Evolutionary conservation across 495 filamentous ascomycete genomes (phyloP).

Genomic region (Xylaria curta): DNA sequence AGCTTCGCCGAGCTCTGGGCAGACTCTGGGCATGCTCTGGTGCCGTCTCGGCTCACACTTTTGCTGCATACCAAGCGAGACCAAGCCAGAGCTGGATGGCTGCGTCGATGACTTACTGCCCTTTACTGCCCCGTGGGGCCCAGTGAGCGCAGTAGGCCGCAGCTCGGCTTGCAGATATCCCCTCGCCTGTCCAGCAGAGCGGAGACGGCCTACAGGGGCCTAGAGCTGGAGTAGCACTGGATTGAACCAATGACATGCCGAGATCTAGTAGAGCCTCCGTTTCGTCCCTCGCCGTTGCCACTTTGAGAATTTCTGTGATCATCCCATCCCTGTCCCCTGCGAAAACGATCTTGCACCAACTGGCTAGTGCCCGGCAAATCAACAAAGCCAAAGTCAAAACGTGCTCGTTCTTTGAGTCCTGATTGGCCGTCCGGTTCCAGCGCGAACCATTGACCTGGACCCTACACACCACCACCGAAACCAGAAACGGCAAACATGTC

Average conservation of each 20-base stretch:
- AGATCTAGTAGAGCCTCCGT: conserved; percentile 2
- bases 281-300: conserved; percentile 15
- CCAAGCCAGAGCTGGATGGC: conserved; percentile 7
- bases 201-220: conserved; percentile 14
- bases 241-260: not conserved
- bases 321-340: not conserved
- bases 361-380: conserved; percentile 23
- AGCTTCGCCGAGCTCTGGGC: conserved; percentile 11
- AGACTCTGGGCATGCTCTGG: conserved; percentile 21
- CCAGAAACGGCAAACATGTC: not conserved
- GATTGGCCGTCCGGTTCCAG: conserved; percentile 12
- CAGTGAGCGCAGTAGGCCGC: not conserved
- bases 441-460: conserved; percentile 1
- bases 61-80: conserved; percentile 8
- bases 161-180: not conserved
- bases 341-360: conserved; percentile 13
- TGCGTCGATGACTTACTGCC: not conserved
- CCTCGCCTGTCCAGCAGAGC: not conserved
- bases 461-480: not conserved
- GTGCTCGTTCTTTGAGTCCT: conserved; percentile 2
- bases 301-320: conserved; percentile 20
- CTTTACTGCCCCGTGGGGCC: not conserved
- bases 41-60: conserved; percentile 5
- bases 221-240: conserved; percentile 1
- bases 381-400: conserved; percentile 17